A percentile compares a stretch with the other conserved stretches of the same genome.
These are phyloP conservation scores for Neurospora sp. DNA, from an alignment of 495 filamentous ascomycete species.

Conservation along the genomic window DNA sequence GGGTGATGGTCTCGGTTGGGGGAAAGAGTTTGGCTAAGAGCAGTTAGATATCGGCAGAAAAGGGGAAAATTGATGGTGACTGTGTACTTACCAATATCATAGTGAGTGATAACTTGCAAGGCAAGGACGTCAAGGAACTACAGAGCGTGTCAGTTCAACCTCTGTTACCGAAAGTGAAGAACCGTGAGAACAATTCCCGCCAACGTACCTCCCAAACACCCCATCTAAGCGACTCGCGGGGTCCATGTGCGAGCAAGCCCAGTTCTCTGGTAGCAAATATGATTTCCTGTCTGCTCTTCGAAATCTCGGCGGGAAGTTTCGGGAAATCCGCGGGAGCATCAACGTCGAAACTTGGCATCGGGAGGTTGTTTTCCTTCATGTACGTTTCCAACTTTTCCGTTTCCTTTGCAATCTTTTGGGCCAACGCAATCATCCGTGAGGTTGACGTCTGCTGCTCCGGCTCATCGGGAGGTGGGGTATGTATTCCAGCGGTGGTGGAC, in stretches of 20 bases:
- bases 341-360: conserved; percentile 28
- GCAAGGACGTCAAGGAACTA: conserved; percentile 31
- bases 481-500: neutral
- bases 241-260: conserved; percentile 29
- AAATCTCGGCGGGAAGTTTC: conserved; percentile 27
- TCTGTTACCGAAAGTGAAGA: neutral
- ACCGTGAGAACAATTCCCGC: neutral
- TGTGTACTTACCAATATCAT: conserved; percentile 29
- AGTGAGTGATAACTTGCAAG: conserved; percentile 30
- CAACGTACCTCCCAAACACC: conserved; percentile 29
- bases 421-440: conserved; percentile 27
- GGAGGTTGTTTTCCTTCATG: conserved; percentile 26
- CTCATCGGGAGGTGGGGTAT: neutral
- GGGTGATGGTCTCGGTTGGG: conserved; percentile 28
- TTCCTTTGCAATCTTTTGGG: conserved; percentile 28
- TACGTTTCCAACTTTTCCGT: conserved; percentile 33
- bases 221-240: conserved; percentile 31
- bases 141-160: neutral
- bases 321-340: conserved; percentile 29
- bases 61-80: too few relatives aligned
- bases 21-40: conserved; percentile 29
- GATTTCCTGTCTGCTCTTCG: conserved; percentile 25
- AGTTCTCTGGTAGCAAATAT: conserved; percentile 31
- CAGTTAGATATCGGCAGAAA: conserved; percentile 2
- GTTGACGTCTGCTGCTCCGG: conserved; percentile 7